Evolutionary conservation across 2,329 filamentous ascomycete genomes (phyloP), one percentile per base, ranked within the genome.

Genomic region (Aspergillus proliferans): DNA sequence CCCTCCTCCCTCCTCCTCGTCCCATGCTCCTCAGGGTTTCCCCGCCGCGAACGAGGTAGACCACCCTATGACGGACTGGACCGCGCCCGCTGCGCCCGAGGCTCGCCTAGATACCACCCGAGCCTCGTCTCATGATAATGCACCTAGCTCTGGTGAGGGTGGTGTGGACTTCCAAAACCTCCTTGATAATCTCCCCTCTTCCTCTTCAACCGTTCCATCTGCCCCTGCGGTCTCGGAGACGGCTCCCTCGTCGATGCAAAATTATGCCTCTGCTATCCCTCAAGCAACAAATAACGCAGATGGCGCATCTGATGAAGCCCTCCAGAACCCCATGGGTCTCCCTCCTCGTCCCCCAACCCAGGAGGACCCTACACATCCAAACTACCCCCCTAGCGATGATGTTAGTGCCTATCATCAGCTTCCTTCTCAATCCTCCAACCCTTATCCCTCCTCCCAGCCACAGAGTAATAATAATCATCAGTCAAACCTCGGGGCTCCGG

Each of bases 121-220:
- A 40, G 18, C 18, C 38, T 19, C 38, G 5, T 43, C 41, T 43
- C 41, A 43, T 28, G 41, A 60, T 53, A 55, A 43, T 41, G 55
- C 51, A 9, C 38, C 54, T 46, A 52, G 52, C 45, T 49, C 53
- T 50, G 55, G 55, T 49, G 63, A 69, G 53, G 63, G 61, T 47
- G 74, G 71, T 51, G 70, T 76, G 59, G 71, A 75, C 58, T 74
- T 73, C 57, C 73, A 76, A 60, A 71, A 67, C 48, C 60, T 76
- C 48, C 68, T 76, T 59, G 72, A 76, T 65, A 76, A 74, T 58
- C 66, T 76, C 34, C 67, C 71, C 51, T 65, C 68, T 43, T 66
- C 65, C 26, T 55, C 58, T 40, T 55, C 62, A 36, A 54, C 58
- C 47, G 60, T 59, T 53, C 56, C 58, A 26, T 56, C 58, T 50